A percentile compares a stretch with the other conserved stretches of the same genome.
Conservation (phyloP, 2,329 filamentous ascomycete species). For the Pseudomassariella vexata region DNA sequence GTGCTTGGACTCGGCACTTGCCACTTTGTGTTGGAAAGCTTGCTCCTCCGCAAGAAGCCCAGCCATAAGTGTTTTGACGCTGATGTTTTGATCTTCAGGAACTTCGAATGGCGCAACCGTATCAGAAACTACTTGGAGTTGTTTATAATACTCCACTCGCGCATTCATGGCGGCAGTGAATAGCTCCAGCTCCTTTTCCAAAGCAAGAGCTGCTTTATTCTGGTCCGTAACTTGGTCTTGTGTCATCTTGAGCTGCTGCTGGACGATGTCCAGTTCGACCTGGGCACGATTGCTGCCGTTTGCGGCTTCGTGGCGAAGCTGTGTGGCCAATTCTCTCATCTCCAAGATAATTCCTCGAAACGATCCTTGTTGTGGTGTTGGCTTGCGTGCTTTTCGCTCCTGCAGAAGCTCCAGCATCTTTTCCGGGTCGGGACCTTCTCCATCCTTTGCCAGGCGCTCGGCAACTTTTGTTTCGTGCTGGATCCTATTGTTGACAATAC, state of each 20-base stretch:
- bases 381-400: slow-evolving; percentile 41
- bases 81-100: slow-evolving; percentile 42
- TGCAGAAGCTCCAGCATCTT: slow-evolving; percentile 47
- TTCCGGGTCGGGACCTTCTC: slow-evolving; percentile 66
- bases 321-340: slow-evolving; percentile 57
- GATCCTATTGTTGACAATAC: slow-evolving; percentile 69
- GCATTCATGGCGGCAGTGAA: slow-evolving; percentile 79
- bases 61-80: slow-evolving; percentile 29
- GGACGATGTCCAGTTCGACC: slow-evolving; percentile 60
- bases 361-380: slow-evolving; percentile 49
- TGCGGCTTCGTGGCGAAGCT: slow-evolving; percentile 52
- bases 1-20: slow-evolving; percentile 63
- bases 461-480: slow-evolving; percentile 65
- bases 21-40: slow-evolving; percentile 50
- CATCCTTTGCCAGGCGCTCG: slow-evolving; percentile 52
- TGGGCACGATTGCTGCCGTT: slow-evolving; percentile 48
- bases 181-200: slow-evolving; percentile 68
- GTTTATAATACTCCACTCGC: slow-evolving; percentile 82
- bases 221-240: slow-evolving; percentile 49
- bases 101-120: slow-evolving; percentile 72
- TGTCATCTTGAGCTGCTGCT: slow-evolving; percentile 54
- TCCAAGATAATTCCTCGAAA: slow-evolving; percentile 66
- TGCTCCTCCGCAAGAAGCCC: slow-evolving; percentile 39
- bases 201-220: slow-evolving; percentile 36
- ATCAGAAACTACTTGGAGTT: slow-evolving; percentile 87